phyloP scores from a whole-genome alignment of 2,329 filamentous ascomycete genomes.

The Neonectria neomacrospora region DNA sequence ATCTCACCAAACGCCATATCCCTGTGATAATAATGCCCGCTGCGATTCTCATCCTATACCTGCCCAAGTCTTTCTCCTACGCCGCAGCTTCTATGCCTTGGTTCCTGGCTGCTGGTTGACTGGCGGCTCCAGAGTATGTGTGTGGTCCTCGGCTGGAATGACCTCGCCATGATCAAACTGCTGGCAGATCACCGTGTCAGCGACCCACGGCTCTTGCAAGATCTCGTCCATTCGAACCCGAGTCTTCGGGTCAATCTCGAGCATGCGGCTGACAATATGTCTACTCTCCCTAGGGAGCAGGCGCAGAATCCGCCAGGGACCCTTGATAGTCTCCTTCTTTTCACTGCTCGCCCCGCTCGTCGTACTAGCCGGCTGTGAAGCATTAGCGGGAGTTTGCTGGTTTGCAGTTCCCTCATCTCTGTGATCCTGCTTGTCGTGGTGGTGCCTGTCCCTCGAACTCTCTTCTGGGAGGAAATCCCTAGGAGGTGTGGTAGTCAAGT shows the following conservation, averaged over 20 bases:
- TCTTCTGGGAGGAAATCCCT: conserved; percentile 55
- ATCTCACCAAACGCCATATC: conserved; percentile 41
- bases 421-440: conserved; percentile 34
- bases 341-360: conserved; percentile 52
- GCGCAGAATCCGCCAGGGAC: conserved; percentile 89
- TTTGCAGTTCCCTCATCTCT: conserved; percentile 32
- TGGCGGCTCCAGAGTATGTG: conserved; percentile 84
- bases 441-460: conserved; percentile 41
- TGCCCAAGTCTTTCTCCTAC: conserved; percentile 1
- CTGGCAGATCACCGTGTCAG: conserved; percentile 82
- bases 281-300: conserved; percentile 89
- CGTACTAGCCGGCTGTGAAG: conserved; percentile 33
- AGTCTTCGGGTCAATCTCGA: conserved; percentile 85
- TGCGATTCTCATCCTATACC: background rate
- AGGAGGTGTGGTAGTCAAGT: conserved; percentile 52
- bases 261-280: conserved; percentile 91
- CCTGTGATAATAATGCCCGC: conserved; percentile 18
- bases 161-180: conserved; percentile 78
- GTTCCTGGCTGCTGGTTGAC: conserved; percentile 52
- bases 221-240: conserved; percentile 89
- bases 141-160: conserved; percentile 79
- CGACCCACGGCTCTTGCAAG: conserved; percentile 89
- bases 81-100: conserved; percentile 33
- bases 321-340: conserved; percentile 84
- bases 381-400: conserved; percentile 14